These are phyloP conservation scores for Nematodospora anomalae DNA, from an alignment of 1,139 yeast genomes.

Conservation along the genomic window DNA sequence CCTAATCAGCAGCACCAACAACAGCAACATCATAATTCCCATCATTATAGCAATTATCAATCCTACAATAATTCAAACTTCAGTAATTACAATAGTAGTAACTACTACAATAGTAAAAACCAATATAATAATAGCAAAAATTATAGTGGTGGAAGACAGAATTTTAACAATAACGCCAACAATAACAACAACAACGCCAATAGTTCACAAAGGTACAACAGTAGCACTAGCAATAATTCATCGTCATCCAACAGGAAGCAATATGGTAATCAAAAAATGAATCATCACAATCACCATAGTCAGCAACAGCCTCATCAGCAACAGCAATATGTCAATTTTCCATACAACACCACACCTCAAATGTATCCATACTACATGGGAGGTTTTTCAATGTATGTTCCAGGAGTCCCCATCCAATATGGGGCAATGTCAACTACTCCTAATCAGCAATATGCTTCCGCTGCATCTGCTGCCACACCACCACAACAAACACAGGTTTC, in stretches of 20 bases:
- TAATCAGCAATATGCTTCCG: slow-evolving; percentile 9
- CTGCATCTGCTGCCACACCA: slow-evolving; percentile 13
- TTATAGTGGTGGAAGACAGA: slow-evolving; percentile 12
- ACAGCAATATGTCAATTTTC: slow-evolving; percentile 16
- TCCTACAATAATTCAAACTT: slow-evolving; percentile 7
- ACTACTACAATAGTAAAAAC: slow-evolving; percentile 11
- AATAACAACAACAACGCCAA: slow-evolving; percentile 10
- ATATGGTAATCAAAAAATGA: slow-evolving; percentile 20
- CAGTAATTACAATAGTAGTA: slow-evolving; percentile 5
- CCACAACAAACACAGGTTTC: slow-evolving; percentile 14
- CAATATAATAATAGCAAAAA: slow-evolving; percentile 8
- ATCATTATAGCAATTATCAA: slow-evolving; percentile 9
- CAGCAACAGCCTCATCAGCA: slow-evolving; percentile 12
- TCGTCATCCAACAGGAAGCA: slow-evolving; percentile 17
- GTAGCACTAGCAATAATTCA: slow-evolving; percentile 7
- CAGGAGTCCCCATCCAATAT: slow-evolving; percentile 16
- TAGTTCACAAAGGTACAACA: slow-evolving; percentile 4
- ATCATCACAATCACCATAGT: slow-evolving; percentile 15
- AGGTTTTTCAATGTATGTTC: slow-evolving; percentile 19
- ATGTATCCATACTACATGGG: slow-evolving; percentile 18
- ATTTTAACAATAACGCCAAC: slow-evolving; percentile 9
- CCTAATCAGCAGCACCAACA: slow-evolving; percentile 3
- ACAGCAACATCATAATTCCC: background rate
- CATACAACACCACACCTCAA: slow-evolving; percentile 16
- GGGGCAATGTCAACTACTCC: slow-evolving; percentile 12